Conservation (phyloP, 192 early-diverging fungal species). For the Coemansia umbellata region DNA sequence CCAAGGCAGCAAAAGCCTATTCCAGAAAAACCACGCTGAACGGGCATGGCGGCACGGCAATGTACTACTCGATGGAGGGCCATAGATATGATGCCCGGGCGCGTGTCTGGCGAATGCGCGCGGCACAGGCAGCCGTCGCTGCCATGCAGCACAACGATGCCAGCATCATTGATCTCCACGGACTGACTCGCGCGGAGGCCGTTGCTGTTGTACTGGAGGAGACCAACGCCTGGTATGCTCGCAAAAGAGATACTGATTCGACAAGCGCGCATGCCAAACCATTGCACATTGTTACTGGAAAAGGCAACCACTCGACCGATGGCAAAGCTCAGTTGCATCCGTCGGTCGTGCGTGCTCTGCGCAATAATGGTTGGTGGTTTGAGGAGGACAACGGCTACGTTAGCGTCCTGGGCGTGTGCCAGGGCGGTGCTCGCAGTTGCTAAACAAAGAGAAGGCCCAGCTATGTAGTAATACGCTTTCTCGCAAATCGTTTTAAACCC, state of each 20-base stretch:
- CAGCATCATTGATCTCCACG: slow-evolving; percentile 66
- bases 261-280: slow-evolving; percentile 16
- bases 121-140: slow-evolving; percentile 39
- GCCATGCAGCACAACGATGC: slow-evolving; percentile 46
- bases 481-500: too few relatives aligned
- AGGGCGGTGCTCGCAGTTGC: slow-evolving; percentile 2
- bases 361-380: slow-evolving; percentile 55
- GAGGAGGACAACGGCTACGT: slow-evolving; percentile 56
- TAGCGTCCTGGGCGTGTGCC: slow-evolving; percentile 24
- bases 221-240: slow-evolving; percentile 57
- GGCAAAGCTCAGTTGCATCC: slow-evolving; percentile 57
- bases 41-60: slow-evolving; percentile 30
- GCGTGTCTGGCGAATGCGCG: slow-evolving; percentile 48
- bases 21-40: slow-evolving; percentile 7
- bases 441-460: too few relatives aligned
- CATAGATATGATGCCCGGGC: slow-evolving; percentile 30
- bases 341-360: slow-evolving; percentile 46
- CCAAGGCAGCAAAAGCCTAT: slow-evolving; percentile 36
- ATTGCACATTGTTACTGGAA: slow-evolving; percentile 63
- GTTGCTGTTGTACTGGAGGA: slow-evolving; percentile 57
- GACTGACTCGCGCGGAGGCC: slow-evolving; percentile 61
- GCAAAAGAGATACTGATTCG: background rate
- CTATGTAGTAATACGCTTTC: too few relatives aligned
- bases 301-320: slow-evolving; percentile 62
- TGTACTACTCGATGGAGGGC: slow-evolving; percentile 44